Evolutionary conservation across 768 basidiomycete genomes (phyloP), one percentile per base, ranked within the genome.

Genomic region (Crepidotus variabilis): DNA sequence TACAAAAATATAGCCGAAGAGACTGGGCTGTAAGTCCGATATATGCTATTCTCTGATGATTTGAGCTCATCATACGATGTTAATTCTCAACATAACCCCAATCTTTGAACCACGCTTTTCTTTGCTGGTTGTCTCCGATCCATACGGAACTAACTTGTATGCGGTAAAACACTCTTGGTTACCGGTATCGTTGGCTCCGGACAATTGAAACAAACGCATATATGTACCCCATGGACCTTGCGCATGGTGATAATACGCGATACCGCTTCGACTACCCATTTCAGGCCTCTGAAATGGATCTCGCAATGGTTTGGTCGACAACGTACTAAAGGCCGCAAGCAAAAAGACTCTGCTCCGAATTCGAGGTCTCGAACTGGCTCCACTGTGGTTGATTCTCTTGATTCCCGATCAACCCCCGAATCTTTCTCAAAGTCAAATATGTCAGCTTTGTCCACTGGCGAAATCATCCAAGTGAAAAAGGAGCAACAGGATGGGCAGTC

Each of bases 201-300:
- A 28, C 3, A 28, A 28, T 28, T 28, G 28, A 28, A 16, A 3
- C 39, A 11, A 5, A 16, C 11, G 39, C 18, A 43, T 43, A 43
- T 43, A 43, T 43, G 18, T 11, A 43, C 35, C 16, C 35, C 8
- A 36, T 36, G 9, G 9, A 8, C 35, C 9, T 36, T 43, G 39
- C 39, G 39, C 39, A 20, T 43, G 18, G 13, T 11, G 28, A 28
- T 28, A 28, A 28, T 4, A 43, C 39, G 3, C 39, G 3, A 11
- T 14, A 14, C 18, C 39, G 18, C 11, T 20, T 11, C 11, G 39
- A 20, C 13, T 3, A 16, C 18, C 39, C 28, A 28, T 28, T 8
- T 28, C 57, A 73, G 74, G 33, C 62, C 71, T 23, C 21, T 47
- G 21, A 69, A 68, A 58, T 75, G 75, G 74, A 73, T 76, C 20